Conservation (phyloP, 495 filamentous ascomycete species). For the Tuber melanosporum region DNA sequence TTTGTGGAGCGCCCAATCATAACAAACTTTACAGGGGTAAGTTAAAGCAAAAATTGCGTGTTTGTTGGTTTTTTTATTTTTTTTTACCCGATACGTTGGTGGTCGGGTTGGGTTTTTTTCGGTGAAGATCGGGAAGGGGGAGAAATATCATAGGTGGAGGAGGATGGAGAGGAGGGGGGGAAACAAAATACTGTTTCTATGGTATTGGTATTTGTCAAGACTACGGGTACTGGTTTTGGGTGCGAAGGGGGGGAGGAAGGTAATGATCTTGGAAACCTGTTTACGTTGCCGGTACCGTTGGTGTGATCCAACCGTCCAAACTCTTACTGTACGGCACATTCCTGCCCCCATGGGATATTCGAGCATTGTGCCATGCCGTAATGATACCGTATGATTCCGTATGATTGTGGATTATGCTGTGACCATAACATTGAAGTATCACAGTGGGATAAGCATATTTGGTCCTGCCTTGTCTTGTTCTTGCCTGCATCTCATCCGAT, state of each 20-base stretch:
- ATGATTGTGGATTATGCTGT: background rate
- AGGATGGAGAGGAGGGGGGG: background rate
- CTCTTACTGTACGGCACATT: background rate
- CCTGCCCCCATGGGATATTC: background rate
- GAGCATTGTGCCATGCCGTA: too few relatives aligned
- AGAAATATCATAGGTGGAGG: background rate
- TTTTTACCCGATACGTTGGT: background rate
- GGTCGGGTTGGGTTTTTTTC: background rate
- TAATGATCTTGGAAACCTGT: background rate
- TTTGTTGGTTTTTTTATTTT: background rate
- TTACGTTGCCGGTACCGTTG: background rate
- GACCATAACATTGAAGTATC: background rate
- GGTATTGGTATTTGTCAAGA: background rate
- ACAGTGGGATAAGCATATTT: too few relatives aligned
- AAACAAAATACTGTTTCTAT: background rate
- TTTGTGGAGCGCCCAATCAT: conserved; percentile 3
- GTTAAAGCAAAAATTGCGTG: background rate
- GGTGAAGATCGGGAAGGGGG: background rate
- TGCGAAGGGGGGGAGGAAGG: background rate
- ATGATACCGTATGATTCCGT: too few relatives aligned
- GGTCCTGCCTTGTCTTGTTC: background rate
- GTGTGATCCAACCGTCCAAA: background rate
- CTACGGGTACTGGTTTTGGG: background rate
- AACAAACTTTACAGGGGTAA: background rate
- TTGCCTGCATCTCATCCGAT: background rate